Base-by-base conservation (phyloP, 2,329 filamentous ascomycete genomes). In the Chaetomium olivaceum region DNA sequence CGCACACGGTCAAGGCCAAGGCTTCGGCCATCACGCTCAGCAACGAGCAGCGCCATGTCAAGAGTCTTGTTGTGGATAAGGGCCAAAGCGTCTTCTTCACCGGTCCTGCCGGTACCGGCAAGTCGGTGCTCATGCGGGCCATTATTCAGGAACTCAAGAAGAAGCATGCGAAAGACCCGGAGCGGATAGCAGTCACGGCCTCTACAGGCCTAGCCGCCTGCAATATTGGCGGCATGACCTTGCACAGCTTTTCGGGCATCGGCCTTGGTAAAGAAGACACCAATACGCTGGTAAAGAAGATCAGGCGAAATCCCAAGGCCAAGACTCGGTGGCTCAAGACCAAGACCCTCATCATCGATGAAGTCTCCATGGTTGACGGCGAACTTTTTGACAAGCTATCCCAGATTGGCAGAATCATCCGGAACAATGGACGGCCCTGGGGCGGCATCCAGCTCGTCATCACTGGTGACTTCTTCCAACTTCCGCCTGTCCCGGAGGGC, bases 311-410 rank as follows among this genome's bases (percentile, higher is more conserved):
- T 71, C 83, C 86, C 21, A 98, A 97, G 76, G 92, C 93, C 25
- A 94, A 91, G 75, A 90, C 88, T 69, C 87, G 94, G 50, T 99
- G 96, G 96, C 80, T 96, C 70, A 87, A 88, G 64, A 96, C 93
- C 0, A 96, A 93, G 74, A 87, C 92, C 14, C 84, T 99, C 27
- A 85, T 99, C 71, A 87, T 99, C 72, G 95, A 99, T 77, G 95
- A 99, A 76, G 89, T 99, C 3, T 98, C 95, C 14, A 99, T 99
- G 96, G 93, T 99, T 4, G 95, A 99, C 73, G 95, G 92, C 1
- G 93, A 97, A 39, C 83, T 99, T 0, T 99, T 98, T 71, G 95
- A 99, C 80, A 99, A 99, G 77, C 84, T 99, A 21, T 93, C 96
- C 68, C 87, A 91, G 67, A 91, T 99, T 70, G 94, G 93, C 16